A percentile compares a stretch with the other conserved stretches of the same genome.
These are phyloP conservation scores for Platismatia glauca DNA, from an alignment of 495 filamentous ascomycete genomes.

Conservation along the genomic window DNA sequence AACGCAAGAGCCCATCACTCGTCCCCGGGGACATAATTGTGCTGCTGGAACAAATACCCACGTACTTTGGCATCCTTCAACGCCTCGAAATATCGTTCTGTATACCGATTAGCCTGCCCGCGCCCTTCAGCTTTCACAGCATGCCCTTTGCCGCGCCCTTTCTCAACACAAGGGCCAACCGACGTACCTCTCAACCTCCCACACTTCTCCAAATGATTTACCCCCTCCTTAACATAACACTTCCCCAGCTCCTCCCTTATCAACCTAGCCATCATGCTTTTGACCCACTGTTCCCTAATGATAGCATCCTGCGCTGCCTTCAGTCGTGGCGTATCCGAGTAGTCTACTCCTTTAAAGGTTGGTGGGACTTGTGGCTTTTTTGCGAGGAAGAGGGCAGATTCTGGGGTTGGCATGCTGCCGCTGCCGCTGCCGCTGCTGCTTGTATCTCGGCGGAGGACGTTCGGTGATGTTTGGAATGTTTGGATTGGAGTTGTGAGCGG, in stretches of 20 bases:
- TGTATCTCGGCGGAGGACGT: neutral
- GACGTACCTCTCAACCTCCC: slow-evolving; percentile 75
- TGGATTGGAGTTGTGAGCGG: neutral
- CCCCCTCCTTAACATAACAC: slow-evolving; percentile 89
- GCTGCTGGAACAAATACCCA: slow-evolving; percentile 87
- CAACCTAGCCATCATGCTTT: slow-evolving; percentile 90
- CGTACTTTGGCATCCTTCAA: slow-evolving; percentile 74
- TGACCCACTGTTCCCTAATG: slow-evolving; percentile 94
- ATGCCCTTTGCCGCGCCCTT: slow-evolving; percentile 1
- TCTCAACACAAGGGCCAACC: neutral
- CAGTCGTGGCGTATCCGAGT: slow-evolving; percentile 77
- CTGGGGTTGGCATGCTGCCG: slow-evolving; percentile 71
- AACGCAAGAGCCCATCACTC: slow-evolving; percentile 13
- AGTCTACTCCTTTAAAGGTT: slow-evolving; percentile 95
- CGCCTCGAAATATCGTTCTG: slow-evolving; percentile 90
- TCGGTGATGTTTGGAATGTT: slow-evolving; percentile 1
- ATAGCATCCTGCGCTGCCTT: slow-evolving; percentile 93
- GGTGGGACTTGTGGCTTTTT: slow-evolving; percentile 91
- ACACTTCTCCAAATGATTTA: slow-evolving; percentile 98
- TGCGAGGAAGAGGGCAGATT: slow-evolving; percentile 84
- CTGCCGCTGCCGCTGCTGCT: neutral
- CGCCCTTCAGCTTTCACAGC: slow-evolving; percentile 5
- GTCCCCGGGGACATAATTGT: slow-evolving; percentile 64
- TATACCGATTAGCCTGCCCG: slow-evolving; percentile 2
- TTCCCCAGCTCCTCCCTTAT: slow-evolving; percentile 91